Evolutionary conservation across 352 stramenopile genomes (phyloP), one percentile per base, ranked within the genome.

Genomic region (Stramenopiles sp.): DNA sequence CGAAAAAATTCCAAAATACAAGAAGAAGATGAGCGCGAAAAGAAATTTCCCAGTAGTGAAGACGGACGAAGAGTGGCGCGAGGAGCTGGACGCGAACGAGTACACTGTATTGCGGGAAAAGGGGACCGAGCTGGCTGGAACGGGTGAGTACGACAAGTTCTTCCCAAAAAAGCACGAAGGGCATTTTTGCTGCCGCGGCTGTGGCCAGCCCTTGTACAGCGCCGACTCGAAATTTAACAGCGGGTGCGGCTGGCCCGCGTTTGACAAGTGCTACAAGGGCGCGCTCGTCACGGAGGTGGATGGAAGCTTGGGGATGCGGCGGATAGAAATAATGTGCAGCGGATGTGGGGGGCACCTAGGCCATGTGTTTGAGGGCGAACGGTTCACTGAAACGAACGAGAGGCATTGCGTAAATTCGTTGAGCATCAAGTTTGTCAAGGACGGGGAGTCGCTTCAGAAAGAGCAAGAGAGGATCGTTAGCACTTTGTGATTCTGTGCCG

Each of bases 331-430:
- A 73, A 85, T 92, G 77, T 94, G 88, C 73, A 86, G 84, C 74
- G 87, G 87, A 32, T 94, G 88, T 78, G 87, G 85, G 74, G 88
- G 88, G 37, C 88, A 94, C 81, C 92, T 94, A 84, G 88, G 87
- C 43, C 88, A 94, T 79, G 85, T 94, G 32, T 94, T 93, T 78
- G 90, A 92, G 79, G 86, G 85, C 34, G 87, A 92, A 78, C 84
- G 87, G 2, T 92, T 92, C 77, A 94, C 80, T 18, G 84, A 86
- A 3, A 94, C 87, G 25, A 80, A 92, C 77, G 87, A 94, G 77
- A 86, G 88, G 35, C 88, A 93, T 81, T 94, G 88, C 73, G 88
- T 95, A 32, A 94, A 94, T 83, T 92, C 85, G 73, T 85, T 90
- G 32, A 92, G 87, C 74, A 84, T 93, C 34, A 82, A 89, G 73